These are phyloP conservation scores for Neckera pumila DNA, from an alignment of 225 moss, liverwort and hornwort genomes.

Conservation along the genomic window DNA sequence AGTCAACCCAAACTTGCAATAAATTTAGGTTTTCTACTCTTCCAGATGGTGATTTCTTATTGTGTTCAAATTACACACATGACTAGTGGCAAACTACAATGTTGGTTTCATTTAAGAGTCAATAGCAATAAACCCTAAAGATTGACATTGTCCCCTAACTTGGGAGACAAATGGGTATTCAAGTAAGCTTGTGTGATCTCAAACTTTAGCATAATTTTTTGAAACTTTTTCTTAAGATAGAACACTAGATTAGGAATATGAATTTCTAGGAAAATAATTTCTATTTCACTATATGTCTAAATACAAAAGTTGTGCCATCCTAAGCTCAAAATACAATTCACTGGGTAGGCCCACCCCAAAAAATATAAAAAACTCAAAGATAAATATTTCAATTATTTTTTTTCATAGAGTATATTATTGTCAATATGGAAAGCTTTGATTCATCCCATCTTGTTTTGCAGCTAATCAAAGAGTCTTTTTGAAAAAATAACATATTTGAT, in stretches of 20 bases:
- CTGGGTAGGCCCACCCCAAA: rapidly evolving
- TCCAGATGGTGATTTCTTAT: background rate
- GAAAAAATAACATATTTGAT: background rate
- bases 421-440: no score
- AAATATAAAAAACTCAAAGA: no score
- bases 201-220: background rate
- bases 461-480: background rate
- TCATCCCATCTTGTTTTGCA: no score
- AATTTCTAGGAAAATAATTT: no score
- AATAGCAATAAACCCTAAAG: background rate
- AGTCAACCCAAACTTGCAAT: background rate
- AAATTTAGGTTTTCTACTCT: background rate
- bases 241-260: no score
- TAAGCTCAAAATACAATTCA: no score
- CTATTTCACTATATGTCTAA: no score
- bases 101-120: background rate
- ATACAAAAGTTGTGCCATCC: no score
- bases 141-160: background rate
- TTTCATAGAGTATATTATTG: no score
- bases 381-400: no score
- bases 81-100: rapidly evolving
- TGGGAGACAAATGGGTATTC: background rate
- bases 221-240: no score
- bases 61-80: background rate
- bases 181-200: background rate